Percentiles rank a stretch among this genome's conserved stretches.
Evolutionary conservation across 2,329 filamentous ascomycete genomes (phyloP).

Genomic region (Diaporthe nobilis): DNA sequence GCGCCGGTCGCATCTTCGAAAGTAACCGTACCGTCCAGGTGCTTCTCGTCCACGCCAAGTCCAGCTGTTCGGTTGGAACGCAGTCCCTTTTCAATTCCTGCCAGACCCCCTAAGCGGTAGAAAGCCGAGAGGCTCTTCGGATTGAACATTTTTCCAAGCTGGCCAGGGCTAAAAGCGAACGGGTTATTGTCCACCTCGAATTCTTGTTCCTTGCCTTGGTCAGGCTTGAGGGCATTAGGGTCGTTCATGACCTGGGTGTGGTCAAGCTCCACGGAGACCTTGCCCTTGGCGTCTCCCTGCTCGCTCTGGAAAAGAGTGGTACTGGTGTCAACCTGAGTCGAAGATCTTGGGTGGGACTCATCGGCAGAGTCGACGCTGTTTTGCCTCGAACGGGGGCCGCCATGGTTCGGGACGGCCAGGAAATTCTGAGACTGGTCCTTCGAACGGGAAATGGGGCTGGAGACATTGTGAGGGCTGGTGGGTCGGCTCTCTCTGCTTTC

Average conservation of each 20-base stretch:
- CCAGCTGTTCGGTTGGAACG: conserved; percentile 80
- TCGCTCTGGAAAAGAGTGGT: conserved; percentile 61
- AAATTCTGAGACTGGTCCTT: conserved; percentile 66
- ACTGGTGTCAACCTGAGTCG: conserved; percentile 73
- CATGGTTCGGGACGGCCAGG: conserved; percentile 72
- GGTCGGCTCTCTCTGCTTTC: conserved; percentile 77
- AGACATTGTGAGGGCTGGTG: conserved; percentile 81
- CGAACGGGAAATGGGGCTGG: conserved; percentile 65
- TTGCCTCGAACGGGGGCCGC: conserved; percentile 71
- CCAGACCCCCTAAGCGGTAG: conserved; percentile 82
- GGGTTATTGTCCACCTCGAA: conserved; percentile 84
- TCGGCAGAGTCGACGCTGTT: conserved; percentile 80
- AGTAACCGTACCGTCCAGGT: conserved; percentile 74
- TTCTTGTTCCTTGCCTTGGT: conserved; percentile 81
- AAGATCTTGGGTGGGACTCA: conserved; percentile 68
- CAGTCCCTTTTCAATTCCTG: conserved; percentile 84
- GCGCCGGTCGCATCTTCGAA: conserved; percentile 77
- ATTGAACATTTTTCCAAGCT: conserved; percentile 89
- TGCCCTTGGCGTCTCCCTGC: conserved; percentile 49
- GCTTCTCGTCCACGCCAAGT: conserved; percentile 81
- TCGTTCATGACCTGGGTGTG: conserved; percentile 74
- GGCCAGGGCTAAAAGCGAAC: conserved; percentile 87
- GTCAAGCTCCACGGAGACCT: conserved; percentile 54
- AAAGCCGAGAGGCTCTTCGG: conserved; percentile 90
- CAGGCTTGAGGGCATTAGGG: conserved; percentile 79